Evolutionary conservation across 148 eudicot genomes (phyloP), one percentile per base, ranked within the genome.

Genomic region (Salicornia ramosissima): DNA sequence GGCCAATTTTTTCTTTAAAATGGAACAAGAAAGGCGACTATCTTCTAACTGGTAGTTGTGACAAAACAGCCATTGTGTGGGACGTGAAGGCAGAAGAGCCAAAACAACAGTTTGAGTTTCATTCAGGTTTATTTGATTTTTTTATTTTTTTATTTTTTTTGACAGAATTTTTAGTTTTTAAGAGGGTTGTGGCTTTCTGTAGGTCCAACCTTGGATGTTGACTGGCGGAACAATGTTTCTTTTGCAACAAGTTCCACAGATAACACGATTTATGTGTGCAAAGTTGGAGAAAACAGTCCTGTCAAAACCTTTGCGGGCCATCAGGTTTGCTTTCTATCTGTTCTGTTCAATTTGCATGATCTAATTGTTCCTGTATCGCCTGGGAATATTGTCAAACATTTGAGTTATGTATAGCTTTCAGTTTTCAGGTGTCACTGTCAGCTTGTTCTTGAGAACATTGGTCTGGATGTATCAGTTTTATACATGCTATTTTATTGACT

Each of bases 231-330:
- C 74, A 86, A 88, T 76, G 71, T 68, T 73, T 81, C 93, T 24
- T 90, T 90, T 79, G 96, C 96, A n/a, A 81, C 96, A 71, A 72
- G 92, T 62, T 90, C 96, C 33, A 83, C 91, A 5, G 91, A 90
- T 74, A 74, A 71, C 56, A 84, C 75, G 89, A 90, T 90, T 21
- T 78, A 85, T 85, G 91, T 88, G 72, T 86, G 86, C 68, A 83
- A 86, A 70, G 69, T 90, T 67, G 91, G 91, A 60, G 85, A 86
- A 70, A 67, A 19, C 43, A 71, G 69, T 22, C 86, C 96, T 14
- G 46, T 88, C 55, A 90, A 81, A 82, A 75, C 81, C 56, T 88
- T 90, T 75, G 79, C 82, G 10, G 89, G 91, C 24, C 97, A 90
- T 76, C 80, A 85, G 94, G 97, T 90, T 65, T 82, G 79, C 67